These are phyloP conservation scores for Dioscorea alata DNA, from an alignment of 106 monocot species.

Conservation along the genomic window DNA sequence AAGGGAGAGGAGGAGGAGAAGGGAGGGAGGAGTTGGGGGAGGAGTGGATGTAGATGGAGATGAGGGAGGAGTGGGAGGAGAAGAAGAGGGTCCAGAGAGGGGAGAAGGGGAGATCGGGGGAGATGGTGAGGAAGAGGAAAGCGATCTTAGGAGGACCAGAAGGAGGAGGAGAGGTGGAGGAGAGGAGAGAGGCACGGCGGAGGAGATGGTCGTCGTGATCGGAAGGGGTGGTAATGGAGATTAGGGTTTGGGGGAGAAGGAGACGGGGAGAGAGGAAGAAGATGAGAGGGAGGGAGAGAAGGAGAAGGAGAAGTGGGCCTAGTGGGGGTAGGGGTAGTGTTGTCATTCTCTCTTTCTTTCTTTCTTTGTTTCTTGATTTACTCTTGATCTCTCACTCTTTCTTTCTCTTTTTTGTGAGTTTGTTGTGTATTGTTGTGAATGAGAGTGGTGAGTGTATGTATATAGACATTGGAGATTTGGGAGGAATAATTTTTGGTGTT, in stretches of 20 bases:
- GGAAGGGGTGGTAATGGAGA: slow-evolving; percentile 35
- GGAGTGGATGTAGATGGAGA: slow-evolving; percentile 63
- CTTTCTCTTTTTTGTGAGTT: too few species aligned
- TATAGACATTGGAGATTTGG: too few species aligned
- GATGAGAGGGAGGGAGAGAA: slow-evolving; percentile 39
- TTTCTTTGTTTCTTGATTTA: too few species aligned
- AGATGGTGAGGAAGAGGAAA: slow-evolving; percentile 76
- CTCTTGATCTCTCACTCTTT: too few species aligned
- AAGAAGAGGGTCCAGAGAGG: slow-evolving; percentile 81
- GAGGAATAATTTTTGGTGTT: too few species aligned
- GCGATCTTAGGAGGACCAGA: slow-evolving; percentile 48
- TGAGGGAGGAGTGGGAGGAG: slow-evolving; percentile 27
- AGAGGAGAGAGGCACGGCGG: slow-evolving; percentile 63
- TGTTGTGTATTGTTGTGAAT: too few species aligned
- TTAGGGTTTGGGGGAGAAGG: slow-evolving; percentile 57
- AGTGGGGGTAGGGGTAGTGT: too few species aligned
- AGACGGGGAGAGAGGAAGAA: slow-evolving; percentile 50
- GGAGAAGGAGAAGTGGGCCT: slow-evolving; percentile 22
- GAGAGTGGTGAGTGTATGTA: too few species aligned
- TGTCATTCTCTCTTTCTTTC: too few species aligned
- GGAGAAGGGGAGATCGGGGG: slow-evolving; percentile 59
- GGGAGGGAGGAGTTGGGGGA: slow-evolving; percentile 42
- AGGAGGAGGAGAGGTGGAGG: slow-evolving; percentile 5
- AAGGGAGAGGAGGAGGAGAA: slow-evolving; percentile 27
- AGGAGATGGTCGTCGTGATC: slow-evolving; percentile 59